Conservation (phyloP, 768 basidiomycete species). For the Xerocomus brunneocitrinus region DNA sequence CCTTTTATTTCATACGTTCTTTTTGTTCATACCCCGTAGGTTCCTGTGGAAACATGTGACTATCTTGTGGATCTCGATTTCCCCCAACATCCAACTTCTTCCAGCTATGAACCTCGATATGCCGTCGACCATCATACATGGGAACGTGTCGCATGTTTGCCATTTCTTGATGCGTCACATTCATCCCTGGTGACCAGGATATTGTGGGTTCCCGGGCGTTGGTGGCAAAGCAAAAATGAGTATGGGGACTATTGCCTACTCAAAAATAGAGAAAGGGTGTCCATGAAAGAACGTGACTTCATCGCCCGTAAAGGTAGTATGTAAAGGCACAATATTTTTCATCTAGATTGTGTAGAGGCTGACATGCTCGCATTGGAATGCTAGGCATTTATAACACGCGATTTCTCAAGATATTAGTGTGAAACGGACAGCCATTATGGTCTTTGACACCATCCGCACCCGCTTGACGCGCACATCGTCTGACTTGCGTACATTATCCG, state of each 20-base stretch:
- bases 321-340: slow-evolving; percentile 2
- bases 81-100: slow-evolving; percentile 56
- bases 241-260: slow-evolving; percentile 93
- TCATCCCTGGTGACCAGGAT: slow-evolving; percentile 70
- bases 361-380: slow-evolving; percentile 20
- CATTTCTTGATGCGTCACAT: slow-evolving; percentile 79
- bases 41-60: slow-evolving; percentile 69
- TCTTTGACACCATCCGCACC: slow-evolving; percentile 15
- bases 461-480: slow-evolving; percentile 39
- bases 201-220: slow-evolving; percentile 72
- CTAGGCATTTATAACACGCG: slow-evolving; percentile 7
- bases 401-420: background rate
- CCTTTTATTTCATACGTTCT: background rate
- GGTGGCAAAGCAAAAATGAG: slow-evolving; percentile 64
- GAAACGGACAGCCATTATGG: slow-evolving; percentile 8
- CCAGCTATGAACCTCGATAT: slow-evolving; percentile 76
- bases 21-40: slow-evolving; percentile 38
- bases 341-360: slow-evolving; percentile 15
- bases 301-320: slow-evolving; percentile 7
- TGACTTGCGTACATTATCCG: slow-evolving; percentile 35
- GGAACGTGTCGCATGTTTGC: slow-evolving; percentile 76
- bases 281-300: slow-evolving; percentile 23
- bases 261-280: slow-evolving; percentile 45
- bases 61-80: slow-evolving; percentile 91
- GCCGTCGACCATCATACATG: slow-evolving; percentile 59